A percentile compares a stretch with the other conserved stretches of the same genome.
Conservation (phyloP, 257 asterid genomes). For the Nemophila menziesii region DNA sequence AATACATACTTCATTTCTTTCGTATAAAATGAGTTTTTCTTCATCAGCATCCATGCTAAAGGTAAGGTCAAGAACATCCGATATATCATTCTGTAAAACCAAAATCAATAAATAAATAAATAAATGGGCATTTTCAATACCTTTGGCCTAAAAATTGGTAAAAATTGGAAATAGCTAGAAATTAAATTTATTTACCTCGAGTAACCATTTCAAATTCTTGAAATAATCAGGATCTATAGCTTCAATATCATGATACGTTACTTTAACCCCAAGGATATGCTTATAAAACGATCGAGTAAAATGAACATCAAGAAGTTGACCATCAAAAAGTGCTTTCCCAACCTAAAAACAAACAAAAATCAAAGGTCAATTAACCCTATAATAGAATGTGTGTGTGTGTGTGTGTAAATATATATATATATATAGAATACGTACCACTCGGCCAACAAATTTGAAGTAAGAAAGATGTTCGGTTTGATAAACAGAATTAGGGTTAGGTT, state of each 20-base stretch:
- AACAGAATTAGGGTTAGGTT: constrained; percentile 93
- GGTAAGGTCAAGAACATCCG: constrained; percentile 74
- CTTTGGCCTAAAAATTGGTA: background rate
- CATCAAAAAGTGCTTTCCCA: constrained; percentile 95
- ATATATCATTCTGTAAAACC: constrained; percentile 73
- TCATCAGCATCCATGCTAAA: constrained; percentile 98
- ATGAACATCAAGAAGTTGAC: constrained; percentile 98
- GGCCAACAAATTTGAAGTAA: constrained; percentile 89
- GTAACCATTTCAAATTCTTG: constrained; percentile 86
- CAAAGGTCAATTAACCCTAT: background rate
- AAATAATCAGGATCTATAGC: constrained; percentile 96
- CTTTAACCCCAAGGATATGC: constrained; percentile 92
- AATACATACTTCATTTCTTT: constrained; percentile 60
- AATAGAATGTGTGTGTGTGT: background rate
- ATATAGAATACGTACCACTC: constrained; percentile 97
- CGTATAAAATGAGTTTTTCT: constrained; percentile 80
- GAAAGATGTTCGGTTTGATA: constrained; percentile 98
- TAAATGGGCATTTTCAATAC: constrained; percentile 1
- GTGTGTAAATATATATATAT: too few relatives aligned
- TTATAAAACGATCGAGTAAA: constrained; percentile 92
- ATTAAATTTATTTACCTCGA: constrained; percentile 66
- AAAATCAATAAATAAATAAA: constrained; percentile 5
- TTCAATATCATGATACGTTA: constrained; percentile 93
- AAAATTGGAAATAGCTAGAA: constrained; percentile 7
- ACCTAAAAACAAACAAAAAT: constrained; percentile 37